These are phyloP conservation scores for Trichoderma harzianum DNA, from an alignment of 2,329 filamentous ascomycete genomes.

Conservation along the genomic window DNA sequence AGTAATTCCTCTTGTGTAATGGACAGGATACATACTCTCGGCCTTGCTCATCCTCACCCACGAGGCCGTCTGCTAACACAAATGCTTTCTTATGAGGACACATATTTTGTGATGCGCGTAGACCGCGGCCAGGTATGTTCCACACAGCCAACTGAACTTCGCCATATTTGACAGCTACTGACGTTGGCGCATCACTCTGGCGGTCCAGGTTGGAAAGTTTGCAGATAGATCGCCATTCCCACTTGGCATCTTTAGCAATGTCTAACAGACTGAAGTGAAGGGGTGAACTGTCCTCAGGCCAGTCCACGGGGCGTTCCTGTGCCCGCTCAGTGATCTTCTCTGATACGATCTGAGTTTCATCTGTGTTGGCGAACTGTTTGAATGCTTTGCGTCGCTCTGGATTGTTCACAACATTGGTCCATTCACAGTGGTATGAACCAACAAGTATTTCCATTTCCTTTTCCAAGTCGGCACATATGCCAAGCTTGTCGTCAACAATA, in stretches of 20 bases:
- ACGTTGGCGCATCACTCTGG: conserved; percentile 31
- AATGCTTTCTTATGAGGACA: conserved; percentile 90
- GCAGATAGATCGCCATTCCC: conserved; percentile 76
- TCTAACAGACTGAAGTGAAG: conserved; percentile 68
- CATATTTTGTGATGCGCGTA: conserved; percentile 90
- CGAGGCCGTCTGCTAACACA: conserved; percentile 78
- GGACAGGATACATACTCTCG: conserved; percentile 66
- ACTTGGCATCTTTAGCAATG: conserved; percentile 55
- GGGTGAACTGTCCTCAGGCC: conserved; percentile 64
- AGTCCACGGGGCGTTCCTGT: conserved; percentile 70
- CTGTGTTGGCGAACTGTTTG: conserved; percentile 79
- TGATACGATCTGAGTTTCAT: conserved; percentile 64
- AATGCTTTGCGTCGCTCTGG: conserved; percentile 68
- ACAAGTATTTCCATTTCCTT: conserved; percentile 85
- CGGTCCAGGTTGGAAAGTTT: conserved; percentile 64
- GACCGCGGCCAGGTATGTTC: conserved; percentile 70
- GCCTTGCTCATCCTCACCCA: conserved; percentile 58
- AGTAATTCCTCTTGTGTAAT: conserved; percentile 80
- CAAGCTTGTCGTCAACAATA: conserved; percentile 79
- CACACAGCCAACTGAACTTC: conserved; percentile 88
- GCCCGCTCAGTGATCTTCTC: conserved; percentile 72
- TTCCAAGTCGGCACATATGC: conserved; percentile 80
- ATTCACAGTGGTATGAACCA: conserved; percentile 83
- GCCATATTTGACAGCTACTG: conserved; percentile 73
- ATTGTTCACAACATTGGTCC: conserved; percentile 75